Evolutionary conservation across 495 filamentous ascomycete genomes (phyloP).

Genomic region (Podospora australis): DNA sequence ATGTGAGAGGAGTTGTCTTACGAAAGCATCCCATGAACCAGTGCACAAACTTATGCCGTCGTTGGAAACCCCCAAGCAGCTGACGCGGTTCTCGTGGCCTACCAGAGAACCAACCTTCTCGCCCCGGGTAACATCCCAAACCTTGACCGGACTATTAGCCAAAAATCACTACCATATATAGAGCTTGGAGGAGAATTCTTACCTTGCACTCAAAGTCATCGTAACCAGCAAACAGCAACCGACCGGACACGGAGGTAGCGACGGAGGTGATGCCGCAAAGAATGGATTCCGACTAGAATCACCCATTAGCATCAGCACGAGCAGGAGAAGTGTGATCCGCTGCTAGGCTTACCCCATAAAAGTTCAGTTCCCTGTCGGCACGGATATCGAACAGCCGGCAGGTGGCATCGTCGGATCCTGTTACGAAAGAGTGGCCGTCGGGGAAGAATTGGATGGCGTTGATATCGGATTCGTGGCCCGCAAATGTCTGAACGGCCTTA

Average conservation of each 20-base stretch:
- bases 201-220: conserved; percentile 99
- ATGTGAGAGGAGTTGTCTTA: conserved; percentile 41
- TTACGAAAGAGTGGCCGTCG: conserved; percentile 97
- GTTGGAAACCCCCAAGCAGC: conserved; percentile 96
- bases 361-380: conserved; percentile 91
- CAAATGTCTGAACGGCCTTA: conserved; percentile 97
- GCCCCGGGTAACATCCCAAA: conserved; percentile 95
- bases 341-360: conserved; percentile 72
- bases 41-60: conserved; percentile 99
- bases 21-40: conserved; percentile 97
- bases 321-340: conserved; percentile 13
- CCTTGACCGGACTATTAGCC: conserved; percentile 46
- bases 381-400: conserved; percentile 97
- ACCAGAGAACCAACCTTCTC: conserved; percentile 95
- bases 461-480: conserved; percentile 97
- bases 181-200: too few relatives aligned
- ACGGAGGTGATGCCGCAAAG: conserved; percentile 97
- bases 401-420: conserved; percentile 94
- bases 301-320: background rate
- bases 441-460: conserved; percentile 99
- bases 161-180: conserved; percentile 4
- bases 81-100: conserved; percentile 97
- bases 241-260: conserved; percentile 93
- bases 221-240: conserved; percentile 93
- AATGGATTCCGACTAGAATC: conserved; percentile 80